phyloP scores from a whole-genome alignment of 257 asterid species.

The Ilex asprella region DNA sequence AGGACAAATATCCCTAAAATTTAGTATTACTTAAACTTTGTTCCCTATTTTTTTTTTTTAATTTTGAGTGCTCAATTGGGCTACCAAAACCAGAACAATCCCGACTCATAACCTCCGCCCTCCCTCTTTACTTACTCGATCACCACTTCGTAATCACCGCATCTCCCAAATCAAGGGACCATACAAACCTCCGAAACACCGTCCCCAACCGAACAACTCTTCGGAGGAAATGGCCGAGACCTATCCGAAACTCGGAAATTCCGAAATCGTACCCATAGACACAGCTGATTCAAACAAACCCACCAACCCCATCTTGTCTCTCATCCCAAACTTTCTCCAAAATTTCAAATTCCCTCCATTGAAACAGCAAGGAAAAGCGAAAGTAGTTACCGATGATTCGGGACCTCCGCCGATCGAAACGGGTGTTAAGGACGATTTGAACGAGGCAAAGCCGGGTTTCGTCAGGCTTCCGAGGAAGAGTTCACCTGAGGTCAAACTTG shows the following conservation, averaged over 20 bases:
- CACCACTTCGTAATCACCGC: no score
- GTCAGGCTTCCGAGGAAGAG: constrained; percentile 40
- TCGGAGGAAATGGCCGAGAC: no score
- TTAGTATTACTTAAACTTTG: no score
- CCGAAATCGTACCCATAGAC: constrained; percentile 4
- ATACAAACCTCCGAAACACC: no score
- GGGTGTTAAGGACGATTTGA: constrained; percentile 11
- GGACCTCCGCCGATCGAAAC: constrained; percentile 16
- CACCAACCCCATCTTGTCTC: constrained; percentile 37
- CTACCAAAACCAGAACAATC: no score
- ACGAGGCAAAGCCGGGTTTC: constrained; percentile 19
- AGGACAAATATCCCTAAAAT: no score
- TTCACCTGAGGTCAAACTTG: constrained; percentile 42
- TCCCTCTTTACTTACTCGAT: no score
- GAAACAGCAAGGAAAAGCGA: constrained; percentile 9
- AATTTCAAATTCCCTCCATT: constrained; percentile 43
- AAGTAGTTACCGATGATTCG: constrained; percentile 15
- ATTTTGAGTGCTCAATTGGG: no score
- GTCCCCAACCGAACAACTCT: no score
- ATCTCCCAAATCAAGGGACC: no score
- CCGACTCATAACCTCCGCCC: no score
- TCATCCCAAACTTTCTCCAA: constrained; percentile 36
- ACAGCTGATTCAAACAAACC: not conserved
- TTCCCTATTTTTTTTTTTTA: no score
- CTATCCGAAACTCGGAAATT: not conserved